Base-by-base conservation (phyloP, 2,329 filamentous ascomycete genomes). In the Alternaria ethzedia region DNA sequence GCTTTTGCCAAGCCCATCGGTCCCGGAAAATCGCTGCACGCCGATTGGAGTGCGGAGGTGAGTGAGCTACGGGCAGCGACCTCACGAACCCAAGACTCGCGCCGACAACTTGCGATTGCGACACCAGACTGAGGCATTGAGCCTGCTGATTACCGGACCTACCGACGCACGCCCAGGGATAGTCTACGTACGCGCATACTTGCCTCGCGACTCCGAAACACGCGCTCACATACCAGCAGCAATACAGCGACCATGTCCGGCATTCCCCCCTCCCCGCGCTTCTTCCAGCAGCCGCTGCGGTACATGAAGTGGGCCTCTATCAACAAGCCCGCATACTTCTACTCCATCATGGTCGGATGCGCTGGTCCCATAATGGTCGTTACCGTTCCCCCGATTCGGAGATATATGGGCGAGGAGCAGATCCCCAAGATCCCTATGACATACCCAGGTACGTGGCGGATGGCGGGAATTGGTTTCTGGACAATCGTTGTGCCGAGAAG, bases 301-400 rank as follows among this genome's bases (percentile, higher is more conserved):
- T 98, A 97, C 89, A 83, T 92, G 76, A 90, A 90, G 82, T 98
- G 94, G 93, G 90, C 94, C 57, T 87, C 92, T 54, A 90, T 93
- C 83, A 91, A 96, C 82, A 92, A 91, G 81, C 96, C 96, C 55
- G 94, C 94, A 63, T 91, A 94, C 84, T 97, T 97, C 86, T 98
- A 89, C 87, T 93, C 92, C 74, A 84, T 93, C 75, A 78, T 92
- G 62, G 83, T 98, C 70, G 95, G 92, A 72, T 84, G 82, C 68
- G 75, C 88, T 59, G 94, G 94, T 11, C 96, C 95, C 36, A 81
- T 91, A 61, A 83, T 88, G 61, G 83, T 97, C 67, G 80, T 91
- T 63, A 85, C 87, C 60, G 90, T 93, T 1, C 94, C 94, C 46
- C 91, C 93, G 51, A 84, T 96, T 71, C 86, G 94, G 79, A 85